Conservation (phyloP, 1,284 basidiomycete species). For the Microbotryomycetes sp. region DNA sequence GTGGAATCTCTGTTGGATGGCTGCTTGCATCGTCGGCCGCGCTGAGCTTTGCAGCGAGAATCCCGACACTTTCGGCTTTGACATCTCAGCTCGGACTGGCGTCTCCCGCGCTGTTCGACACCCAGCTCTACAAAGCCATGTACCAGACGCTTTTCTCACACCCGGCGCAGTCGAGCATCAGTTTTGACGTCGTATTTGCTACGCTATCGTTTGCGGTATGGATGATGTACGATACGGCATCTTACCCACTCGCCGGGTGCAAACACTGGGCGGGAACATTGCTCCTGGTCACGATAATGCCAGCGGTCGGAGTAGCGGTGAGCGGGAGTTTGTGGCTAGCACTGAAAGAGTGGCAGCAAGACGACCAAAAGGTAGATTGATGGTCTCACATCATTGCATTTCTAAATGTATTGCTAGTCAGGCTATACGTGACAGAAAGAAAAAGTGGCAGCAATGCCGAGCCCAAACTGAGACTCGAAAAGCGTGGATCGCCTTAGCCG, state of each 20-base stretch:
- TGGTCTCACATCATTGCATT: too few relatives aligned
- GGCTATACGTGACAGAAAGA: too few relatives aligned
- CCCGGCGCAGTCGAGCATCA: slow-evolving; percentile 59
- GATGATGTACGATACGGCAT: slow-evolving; percentile 12
- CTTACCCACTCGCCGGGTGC: not conserved
- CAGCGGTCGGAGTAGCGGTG: slow-evolving; percentile 13
- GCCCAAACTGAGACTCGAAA: too few relatives aligned
- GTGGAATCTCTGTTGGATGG: not conserved
- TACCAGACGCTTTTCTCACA: slow-evolving; percentile 47
- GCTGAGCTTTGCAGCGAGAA: not conserved
- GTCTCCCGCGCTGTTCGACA: not conserved
- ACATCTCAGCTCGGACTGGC: not conserved
- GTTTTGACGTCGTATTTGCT: slow-evolving; percentile 54
- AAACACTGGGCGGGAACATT: not conserved
- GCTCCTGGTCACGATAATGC: not conserved
- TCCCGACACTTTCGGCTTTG: not conserved
- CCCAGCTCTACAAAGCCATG: not conserved
- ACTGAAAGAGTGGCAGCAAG: slow-evolving; percentile 13
- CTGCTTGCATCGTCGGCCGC: not conserved
- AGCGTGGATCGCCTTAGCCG: too few relatives aligned
- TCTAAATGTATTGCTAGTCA: too few relatives aligned
- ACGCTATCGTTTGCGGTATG: slow-evolving; percentile 10
- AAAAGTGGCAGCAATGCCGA: too few relatives aligned
- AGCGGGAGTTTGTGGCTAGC: slow-evolving; percentile 9
- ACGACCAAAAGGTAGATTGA: slow-evolving; percentile 1